Evolutionary conservation across 768 basidiomycete genomes (phyloP).

Genomic region (Kwoniella shandongensis): DNA sequence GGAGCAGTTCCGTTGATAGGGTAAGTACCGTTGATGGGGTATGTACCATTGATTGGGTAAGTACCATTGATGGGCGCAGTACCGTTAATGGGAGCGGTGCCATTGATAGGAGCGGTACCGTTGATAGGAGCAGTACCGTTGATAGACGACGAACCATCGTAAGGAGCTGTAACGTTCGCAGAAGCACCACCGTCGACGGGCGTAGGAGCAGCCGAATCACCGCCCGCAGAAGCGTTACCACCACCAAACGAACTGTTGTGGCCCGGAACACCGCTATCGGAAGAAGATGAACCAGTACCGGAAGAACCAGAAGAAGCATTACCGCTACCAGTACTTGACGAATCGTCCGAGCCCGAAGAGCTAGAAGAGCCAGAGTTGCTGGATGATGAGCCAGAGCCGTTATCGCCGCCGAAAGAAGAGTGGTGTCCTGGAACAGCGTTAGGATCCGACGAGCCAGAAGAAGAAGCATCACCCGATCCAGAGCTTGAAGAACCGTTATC

Average conservation of each 20-base stretch:
- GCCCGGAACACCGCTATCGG: too few species aligned
- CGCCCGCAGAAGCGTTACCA: slow-evolving; percentile 11
- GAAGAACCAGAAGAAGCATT: slow-evolving; percentile 12
- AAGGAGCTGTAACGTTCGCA: neutral
- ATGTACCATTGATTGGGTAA: slow-evolving; percentile 15
- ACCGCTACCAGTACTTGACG: slow-evolving; percentile 5
- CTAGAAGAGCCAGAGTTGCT: slow-evolving; percentile 9
- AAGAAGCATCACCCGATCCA: slow-evolving; percentile 7
- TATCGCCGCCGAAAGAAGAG: slow-evolving; percentile 7
- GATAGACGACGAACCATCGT: neutral
- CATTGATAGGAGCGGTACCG: neutral
- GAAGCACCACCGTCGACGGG: neutral
- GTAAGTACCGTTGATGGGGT: slow-evolving; percentile 10
- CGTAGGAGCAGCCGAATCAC: slow-evolving; percentile 13
- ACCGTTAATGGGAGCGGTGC: slow-evolving; percentile 14
- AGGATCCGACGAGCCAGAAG: slow-evolving; percentile 9
- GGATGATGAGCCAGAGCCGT: slow-evolving; percentile 8
- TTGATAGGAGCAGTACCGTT: neutral
- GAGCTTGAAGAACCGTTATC: slow-evolving; percentile 8
- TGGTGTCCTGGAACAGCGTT: slow-evolving; percentile 9
- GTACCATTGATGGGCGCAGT: slow-evolving; percentile 18
- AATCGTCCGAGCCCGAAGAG: slow-evolving; percentile 5
- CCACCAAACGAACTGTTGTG: slow-evolving; percentile 6
- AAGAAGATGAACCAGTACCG: slow-evolving; percentile 1
- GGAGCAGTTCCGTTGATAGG: neutral